phyloP scores from a whole-genome alignment of 306 rosid genomes.

The Rosa lucieae region DNA sequence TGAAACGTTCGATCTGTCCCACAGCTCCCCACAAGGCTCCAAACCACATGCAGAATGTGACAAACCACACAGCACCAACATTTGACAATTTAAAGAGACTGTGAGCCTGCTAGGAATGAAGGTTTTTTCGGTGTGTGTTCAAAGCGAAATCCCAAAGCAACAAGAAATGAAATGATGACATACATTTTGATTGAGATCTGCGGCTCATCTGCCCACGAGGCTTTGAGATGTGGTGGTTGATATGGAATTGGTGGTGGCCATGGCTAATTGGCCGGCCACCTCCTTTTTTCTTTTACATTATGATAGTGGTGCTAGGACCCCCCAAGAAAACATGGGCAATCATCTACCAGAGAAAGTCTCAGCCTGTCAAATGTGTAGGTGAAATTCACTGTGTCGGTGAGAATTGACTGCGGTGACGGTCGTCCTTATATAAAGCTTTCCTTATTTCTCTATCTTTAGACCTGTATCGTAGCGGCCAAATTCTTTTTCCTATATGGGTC shows the following conservation, averaged over 20 bases:
- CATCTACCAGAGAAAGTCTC: neutral
- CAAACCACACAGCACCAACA: neutral
- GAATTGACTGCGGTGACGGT: neutral
- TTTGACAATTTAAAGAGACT: slow-evolving; percentile 6
- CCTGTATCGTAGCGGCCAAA: no score
- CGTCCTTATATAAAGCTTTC: neutral
- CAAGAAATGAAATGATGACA: neutral
- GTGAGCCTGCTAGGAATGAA: neutral
- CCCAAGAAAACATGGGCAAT: neutral
- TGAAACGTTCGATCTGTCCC: slow-evolving; percentile 1
- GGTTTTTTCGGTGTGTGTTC: neutral
- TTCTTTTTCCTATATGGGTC: no score
- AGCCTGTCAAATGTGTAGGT: neutral
- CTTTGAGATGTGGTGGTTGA: slow-evolving; percentile 29
- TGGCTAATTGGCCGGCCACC: slow-evolving; percentile 4
- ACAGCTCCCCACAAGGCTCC: neutral
- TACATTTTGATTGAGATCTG: slow-evolving; percentile 4
- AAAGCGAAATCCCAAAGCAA: neutral
- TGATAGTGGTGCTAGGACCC: neutral
- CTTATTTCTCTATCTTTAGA: no score
- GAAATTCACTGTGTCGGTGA: slow-evolving; percentile 4
- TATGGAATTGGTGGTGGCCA: neutral
- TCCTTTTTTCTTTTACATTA: neutral
- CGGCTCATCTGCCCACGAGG: neutral
- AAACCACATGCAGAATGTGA: slow-evolving; percentile 1